phyloP scores from a whole-genome alignment of 768 basidiomycete genomes.

The Leccinum obscurum region DNA sequence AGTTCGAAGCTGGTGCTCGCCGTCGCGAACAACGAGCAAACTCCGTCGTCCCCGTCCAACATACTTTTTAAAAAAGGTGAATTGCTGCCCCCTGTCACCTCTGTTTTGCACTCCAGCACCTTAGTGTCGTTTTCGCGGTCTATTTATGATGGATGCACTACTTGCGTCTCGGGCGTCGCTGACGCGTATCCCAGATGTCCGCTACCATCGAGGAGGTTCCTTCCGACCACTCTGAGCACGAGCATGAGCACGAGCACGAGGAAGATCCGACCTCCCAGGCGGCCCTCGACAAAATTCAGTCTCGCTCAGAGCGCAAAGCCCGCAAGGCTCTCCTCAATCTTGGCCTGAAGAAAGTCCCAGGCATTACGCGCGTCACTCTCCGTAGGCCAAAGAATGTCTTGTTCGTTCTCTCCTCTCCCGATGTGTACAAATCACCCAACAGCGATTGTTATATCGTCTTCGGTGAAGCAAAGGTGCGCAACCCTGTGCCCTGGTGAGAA shows the following conservation, averaged over 20 bases:
- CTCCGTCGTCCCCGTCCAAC: conserved; percentile 15
- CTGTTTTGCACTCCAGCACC: neutral
- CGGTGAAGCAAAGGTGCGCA: conserved; percentile 85
- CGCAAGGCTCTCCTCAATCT: conserved; percentile 89
- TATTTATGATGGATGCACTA: conserved; percentile 31
- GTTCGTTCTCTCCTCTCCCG: conserved; percentile 89
- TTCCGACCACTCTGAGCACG: conserved; percentile 79
- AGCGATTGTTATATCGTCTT: conserved; percentile 99
- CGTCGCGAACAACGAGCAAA: conserved; percentile 37
- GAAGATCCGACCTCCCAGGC: conserved; percentile 85
- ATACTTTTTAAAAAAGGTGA: conserved; percentile 25
- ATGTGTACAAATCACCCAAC: conserved; percentile 97
- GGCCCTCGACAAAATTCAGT: conserved; percentile 91
- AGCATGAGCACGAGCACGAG: conserved; percentile 70
- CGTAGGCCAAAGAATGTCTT: conserved; percentile 95
- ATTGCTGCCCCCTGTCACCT: neutral
- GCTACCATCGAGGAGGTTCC: conserved; percentile 76
- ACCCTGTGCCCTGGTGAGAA: conserved; percentile 11
- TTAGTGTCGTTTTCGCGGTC: neutral
- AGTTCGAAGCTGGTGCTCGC: conserved; percentile 25
- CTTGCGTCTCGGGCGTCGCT: conserved; percentile 32
- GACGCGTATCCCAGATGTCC: conserved; percentile 55
- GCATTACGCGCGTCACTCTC: conserved; percentile 93
- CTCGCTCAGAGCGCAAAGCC: conserved; percentile 92
- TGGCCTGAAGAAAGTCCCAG: conserved; percentile 89